A percentile compares a stretch with the other conserved stretches of the same genome.
These are phyloP conservation scores for Mycena galopus DNA, from an alignment of 768 basidiomycete genomes.

Conservation along the genomic window DNA sequence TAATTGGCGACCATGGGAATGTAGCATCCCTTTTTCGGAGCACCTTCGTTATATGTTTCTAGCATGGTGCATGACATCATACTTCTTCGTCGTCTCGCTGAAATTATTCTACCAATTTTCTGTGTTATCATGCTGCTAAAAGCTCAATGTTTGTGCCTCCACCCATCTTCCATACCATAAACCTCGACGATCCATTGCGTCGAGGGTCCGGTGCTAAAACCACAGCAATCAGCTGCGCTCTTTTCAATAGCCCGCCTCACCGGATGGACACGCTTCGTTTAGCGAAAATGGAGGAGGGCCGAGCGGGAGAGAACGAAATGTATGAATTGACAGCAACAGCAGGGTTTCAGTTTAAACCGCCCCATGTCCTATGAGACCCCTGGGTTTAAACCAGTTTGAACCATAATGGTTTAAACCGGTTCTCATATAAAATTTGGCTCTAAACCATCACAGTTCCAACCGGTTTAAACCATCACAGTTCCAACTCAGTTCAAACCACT, in stretches of 20 bases:
- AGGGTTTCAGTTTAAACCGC: no score
- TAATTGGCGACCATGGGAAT: not conserved
- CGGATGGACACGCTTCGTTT: constrained; percentile 2
- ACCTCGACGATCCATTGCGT: not conserved
- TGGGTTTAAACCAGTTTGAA: no score
- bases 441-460: no score
- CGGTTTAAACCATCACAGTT: no score
- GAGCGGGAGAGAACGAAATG: not conserved
- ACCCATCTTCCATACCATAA: not conserved
- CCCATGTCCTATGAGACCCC: no score
- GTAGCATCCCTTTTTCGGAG: not conserved
- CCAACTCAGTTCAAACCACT: no score
- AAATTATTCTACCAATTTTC: not conserved
- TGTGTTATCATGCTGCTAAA: not conserved
- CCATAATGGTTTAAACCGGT: no score
- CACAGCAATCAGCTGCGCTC: not conserved
- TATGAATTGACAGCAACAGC: constrained; percentile 1
- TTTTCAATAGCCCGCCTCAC: not conserved
- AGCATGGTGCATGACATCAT: not conserved
- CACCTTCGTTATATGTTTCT: not conserved
- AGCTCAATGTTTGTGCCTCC: not conserved
- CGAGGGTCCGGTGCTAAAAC: not conserved
- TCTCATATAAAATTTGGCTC: not conserved
- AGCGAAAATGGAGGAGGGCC: constrained; percentile 5
- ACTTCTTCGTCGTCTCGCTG: not conserved